A percentile compares a stretch with the other conserved stretches of the same genome.
Conservation (phyloP, 2,329 filamentous ascomycete species). For the Xylariaceae sp. region DNA sequence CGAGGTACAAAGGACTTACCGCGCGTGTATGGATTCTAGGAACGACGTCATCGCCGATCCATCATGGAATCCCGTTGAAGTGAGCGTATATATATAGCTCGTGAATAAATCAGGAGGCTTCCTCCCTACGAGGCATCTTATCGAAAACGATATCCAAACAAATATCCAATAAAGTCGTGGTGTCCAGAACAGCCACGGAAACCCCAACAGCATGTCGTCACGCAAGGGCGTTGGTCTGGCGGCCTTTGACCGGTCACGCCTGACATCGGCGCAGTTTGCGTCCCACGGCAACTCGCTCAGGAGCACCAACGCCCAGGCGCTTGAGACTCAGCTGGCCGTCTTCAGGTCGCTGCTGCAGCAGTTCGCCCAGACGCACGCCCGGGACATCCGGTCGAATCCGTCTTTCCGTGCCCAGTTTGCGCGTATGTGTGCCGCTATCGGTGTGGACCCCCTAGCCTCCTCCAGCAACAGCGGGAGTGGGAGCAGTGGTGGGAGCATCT, state of each 20-base stretch:
- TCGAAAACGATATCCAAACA: background rate
- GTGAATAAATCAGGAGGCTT: background rate
- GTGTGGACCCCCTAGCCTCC: conserved; percentile 86
- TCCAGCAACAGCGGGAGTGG: conserved; percentile 38
- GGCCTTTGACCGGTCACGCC: conserved; percentile 78
- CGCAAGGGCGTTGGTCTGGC: conserved; percentile 85
- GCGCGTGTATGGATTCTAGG: too few relatives aligned
- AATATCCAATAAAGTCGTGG: too few relatives aligned
- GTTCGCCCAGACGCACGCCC: conserved; percentile 89
- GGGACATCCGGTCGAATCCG: conserved; percentile 93
- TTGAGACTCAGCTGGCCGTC: conserved; percentile 89
- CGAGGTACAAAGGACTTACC: too few relatives aligned
- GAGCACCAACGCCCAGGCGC: conserved; percentile 73
- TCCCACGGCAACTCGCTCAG: conserved; percentile 85
- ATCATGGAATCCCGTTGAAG: background rate
- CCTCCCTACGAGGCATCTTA: background rate
- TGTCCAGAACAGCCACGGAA: too few relatives aligned
- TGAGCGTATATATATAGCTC: too few relatives aligned
- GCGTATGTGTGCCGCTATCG: conserved; percentile 96
- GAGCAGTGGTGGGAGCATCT: conserved; percentile 62
- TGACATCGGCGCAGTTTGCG: conserved; percentile 84
- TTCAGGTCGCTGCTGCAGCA: conserved; percentile 94
- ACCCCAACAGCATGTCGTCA: conserved; percentile 43
- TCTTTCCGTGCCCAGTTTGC: conserved; percentile 95
- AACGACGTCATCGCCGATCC: background rate